phyloP scores from a whole-genome alignment of 2,329 filamentous ascomycete species.

The Fusarium beomiforme region DNA sequence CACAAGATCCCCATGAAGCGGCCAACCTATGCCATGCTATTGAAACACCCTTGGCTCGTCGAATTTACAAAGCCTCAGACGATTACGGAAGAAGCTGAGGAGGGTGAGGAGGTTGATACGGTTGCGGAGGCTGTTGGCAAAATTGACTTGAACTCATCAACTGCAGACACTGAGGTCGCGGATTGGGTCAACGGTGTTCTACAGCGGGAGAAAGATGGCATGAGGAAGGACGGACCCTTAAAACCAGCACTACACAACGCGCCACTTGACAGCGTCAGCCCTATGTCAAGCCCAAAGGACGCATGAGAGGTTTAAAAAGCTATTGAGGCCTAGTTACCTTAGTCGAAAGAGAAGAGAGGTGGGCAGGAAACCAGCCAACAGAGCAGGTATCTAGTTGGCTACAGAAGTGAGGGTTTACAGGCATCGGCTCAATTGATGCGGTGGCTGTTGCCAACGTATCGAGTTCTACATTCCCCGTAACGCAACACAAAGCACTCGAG shows the following conservation, averaged over 20 bases:
- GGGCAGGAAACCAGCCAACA: conserved; percentile 28
- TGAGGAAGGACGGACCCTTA: conserved; percentile 56
- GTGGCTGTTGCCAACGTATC: neutral
- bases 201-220: conserved; percentile 64
- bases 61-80: conserved; percentile 79
- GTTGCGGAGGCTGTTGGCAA: conserved; percentile 57
- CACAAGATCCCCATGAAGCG: conserved; percentile 92
- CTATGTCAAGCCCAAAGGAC: conserved; percentile 53
- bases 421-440: conserved; percentile 17
- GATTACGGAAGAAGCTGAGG: conserved; percentile 76
- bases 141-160: conserved; percentile 53
- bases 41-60: conserved; percentile 89
- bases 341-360: neutral
- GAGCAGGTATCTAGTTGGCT: conserved; percentile 45
- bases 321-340: neutral
- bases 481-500: neutral
- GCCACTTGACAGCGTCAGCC: conserved; percentile 78
- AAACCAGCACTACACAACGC: conserved; percentile 90
- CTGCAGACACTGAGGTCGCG: conserved; percentile 82
- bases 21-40: conserved; percentile 91
- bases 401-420: conserved; percentile 3
- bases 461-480: neutral
- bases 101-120: conserved; percentile 61
- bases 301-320: conserved; percentile 15
- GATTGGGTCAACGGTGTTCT: conserved; percentile 83